These are phyloP conservation scores for Collybia sp. DNA, from an alignment of 768 basidiomycete species.

Conservation along the genomic window DNA sequence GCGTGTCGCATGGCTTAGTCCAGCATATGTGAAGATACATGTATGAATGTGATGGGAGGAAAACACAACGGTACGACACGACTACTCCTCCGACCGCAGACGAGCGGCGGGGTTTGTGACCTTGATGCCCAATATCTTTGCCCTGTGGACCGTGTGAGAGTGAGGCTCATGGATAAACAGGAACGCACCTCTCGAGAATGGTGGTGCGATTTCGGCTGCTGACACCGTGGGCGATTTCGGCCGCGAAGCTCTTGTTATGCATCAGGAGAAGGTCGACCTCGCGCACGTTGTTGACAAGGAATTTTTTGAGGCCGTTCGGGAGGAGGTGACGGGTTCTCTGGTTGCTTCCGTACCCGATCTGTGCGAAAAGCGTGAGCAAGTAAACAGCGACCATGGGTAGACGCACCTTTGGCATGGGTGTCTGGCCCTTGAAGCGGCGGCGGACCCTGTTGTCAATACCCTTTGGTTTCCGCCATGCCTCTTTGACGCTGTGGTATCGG, in stretches of 20 bases:
- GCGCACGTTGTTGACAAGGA: slow-evolving; percentile 89
- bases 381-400: slow-evolving; percentile 27
- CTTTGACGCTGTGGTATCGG: slow-evolving; percentile 95
- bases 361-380: not conserved
- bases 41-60: slow-evolving; percentile 30
- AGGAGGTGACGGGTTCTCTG: slow-evolving; percentile 86
- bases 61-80: slow-evolving; percentile 30
- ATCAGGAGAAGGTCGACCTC: slow-evolving; percentile 95
- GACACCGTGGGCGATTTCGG: slow-evolving; percentile 95
- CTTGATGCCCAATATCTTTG: slow-evolving; percentile 85
- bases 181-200: slow-evolving; percentile 78
- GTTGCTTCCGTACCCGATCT: no score
- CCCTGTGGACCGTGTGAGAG: slow-evolving; percentile 36
- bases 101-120: slow-evolving; percentile 91
- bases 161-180: slow-evolving; percentile 1
- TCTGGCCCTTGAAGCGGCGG: slow-evolving; percentile 92
- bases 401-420: slow-evolving; percentile 92
- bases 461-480: slow-evolving; percentile 99
- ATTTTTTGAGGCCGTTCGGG: slow-evolving; percentile 94
- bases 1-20: slow-evolving; percentile 47
- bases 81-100: slow-evolving; percentile 91
- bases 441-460: slow-evolving; percentile 99
- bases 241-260: slow-evolving; percentile 96
- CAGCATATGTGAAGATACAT: slow-evolving; percentile 54
- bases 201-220: slow-evolving; percentile 91